Conservation (phyloP, 352 stramenopile species). For the Blastocystis sp. region DNA sequence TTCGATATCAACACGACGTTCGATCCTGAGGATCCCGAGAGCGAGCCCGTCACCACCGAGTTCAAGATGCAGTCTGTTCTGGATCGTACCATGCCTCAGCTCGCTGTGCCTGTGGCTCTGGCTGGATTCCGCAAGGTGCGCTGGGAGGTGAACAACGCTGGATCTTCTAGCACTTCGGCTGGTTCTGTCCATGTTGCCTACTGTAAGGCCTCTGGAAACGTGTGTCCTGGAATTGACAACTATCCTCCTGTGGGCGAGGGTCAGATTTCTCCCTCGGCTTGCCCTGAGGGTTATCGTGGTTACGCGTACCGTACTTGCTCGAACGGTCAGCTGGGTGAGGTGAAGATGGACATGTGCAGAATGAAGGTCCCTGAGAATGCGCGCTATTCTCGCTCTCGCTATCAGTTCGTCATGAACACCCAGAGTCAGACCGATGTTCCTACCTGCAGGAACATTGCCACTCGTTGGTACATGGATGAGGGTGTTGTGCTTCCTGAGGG, state of each 20-base stretch:
- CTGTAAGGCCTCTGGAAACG: conserved; percentile 9
- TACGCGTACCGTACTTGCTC: conserved; percentile 16
- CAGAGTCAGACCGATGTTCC: background rate
- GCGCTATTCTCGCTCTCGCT: background rate
- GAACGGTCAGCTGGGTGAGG: background rate
- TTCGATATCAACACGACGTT: background rate
- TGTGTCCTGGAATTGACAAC: conserved; percentile 1
- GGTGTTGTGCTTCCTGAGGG: background rate
- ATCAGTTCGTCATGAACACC: background rate
- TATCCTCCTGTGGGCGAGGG: conserved; percentile 31
- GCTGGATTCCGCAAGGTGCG: background rate
- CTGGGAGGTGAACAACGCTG: background rate
- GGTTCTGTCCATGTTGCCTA: background rate
- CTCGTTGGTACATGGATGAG: background rate
- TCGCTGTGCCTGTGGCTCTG: background rate
- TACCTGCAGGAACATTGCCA: background rate
- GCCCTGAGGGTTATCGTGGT: conserved; percentile 30
- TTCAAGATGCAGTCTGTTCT: background rate
- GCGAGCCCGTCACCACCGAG: too few relatives aligned
- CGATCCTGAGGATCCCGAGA: too few relatives aligned
- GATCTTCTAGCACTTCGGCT: background rate
- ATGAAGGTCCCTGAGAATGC: background rate
- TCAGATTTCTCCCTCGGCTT: background rate
- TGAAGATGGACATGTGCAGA: background rate
- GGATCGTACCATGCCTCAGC: background rate